phyloP scores from a whole-genome alignment of 768 basidiomycete genomes.

The Clavaria fumosa region DNA sequence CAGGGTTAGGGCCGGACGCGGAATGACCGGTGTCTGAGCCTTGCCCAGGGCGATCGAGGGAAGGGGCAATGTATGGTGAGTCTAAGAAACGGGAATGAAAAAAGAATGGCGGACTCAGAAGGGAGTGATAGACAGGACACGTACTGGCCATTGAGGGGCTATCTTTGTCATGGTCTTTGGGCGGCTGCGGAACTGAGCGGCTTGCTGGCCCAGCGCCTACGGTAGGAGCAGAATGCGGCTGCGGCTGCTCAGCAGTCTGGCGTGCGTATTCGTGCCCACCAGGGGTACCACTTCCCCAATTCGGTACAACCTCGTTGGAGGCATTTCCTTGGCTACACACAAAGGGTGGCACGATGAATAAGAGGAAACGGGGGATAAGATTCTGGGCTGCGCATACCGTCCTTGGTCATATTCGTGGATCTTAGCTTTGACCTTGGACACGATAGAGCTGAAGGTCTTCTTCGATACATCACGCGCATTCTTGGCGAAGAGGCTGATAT shows the following conservation, averaged over 20 bases:
- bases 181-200: not conserved
- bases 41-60: constrained; percentile 5
- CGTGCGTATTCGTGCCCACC: not conserved
- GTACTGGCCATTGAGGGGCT: not conserved
- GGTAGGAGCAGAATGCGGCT: constrained; percentile 4
- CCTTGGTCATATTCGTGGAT: constrained; percentile 65
- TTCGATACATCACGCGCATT: constrained; percentile 37
- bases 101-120: not conserved
- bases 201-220: not conserved
- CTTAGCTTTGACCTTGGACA: constrained; percentile 72
- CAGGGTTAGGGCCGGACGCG: not conserved
- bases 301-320: not conserved
- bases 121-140: not conserved
- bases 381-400: constrained; percentile 14
- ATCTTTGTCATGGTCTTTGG: constrained; percentile 4
- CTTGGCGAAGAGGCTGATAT: constrained; percentile 63
- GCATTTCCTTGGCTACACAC: constrained; percentile 2
- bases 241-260: not conserved
- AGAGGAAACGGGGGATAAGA: not conserved
- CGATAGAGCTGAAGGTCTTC: constrained; percentile 55
- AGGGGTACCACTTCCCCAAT: not conserved
- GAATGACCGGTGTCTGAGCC: constrained; percentile 5
- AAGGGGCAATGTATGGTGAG: not conserved
- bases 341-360: not conserved
- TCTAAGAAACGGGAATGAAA: not conserved